These are phyloP conservation scores for Canna indica DNA, from an alignment of 176 grass and related monocot genomes.

Conservation along the genomic window DNA sequence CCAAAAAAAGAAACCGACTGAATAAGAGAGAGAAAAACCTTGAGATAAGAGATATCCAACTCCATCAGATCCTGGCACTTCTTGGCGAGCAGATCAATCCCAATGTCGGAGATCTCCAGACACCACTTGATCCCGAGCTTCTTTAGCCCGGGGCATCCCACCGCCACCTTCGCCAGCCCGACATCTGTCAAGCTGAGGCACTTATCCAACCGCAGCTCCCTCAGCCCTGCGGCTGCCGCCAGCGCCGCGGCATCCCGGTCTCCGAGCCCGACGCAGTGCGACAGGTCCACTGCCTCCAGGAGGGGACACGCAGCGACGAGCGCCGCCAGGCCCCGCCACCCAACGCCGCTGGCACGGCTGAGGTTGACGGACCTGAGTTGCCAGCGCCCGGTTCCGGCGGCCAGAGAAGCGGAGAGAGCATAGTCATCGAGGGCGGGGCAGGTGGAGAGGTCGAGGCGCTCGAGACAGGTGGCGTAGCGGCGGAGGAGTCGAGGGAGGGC, in stretches of 20 bases:
- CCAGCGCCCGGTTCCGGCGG: constrained; percentile 8
- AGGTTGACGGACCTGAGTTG: constrained; percentile 41
- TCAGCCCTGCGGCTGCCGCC: constrained; percentile 34
- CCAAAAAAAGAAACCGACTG: no score
- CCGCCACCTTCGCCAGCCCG: constrained; percentile 79
- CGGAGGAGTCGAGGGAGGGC: constrained; percentile 52
- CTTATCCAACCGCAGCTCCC: constrained; percentile 63
- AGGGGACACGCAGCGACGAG: constrained; percentile 50
- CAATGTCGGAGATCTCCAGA: constrained; percentile 81
- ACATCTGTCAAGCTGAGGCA: constrained; percentile 79
- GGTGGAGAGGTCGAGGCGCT: constrained; percentile 63
- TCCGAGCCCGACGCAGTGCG: constrained; percentile 67
- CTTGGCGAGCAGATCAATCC: constrained; percentile 78
- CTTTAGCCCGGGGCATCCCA: constrained; percentile 60
- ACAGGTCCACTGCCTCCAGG: constrained; percentile 74
- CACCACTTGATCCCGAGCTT: constrained; percentile 89
- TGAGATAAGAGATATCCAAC: constrained; percentile 79
- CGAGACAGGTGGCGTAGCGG: constrained; percentile 31
- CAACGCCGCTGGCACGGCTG: constrained; percentile 53
- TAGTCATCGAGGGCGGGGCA: constrained; percentile 72
- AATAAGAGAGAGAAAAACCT: constrained; percentile 44
- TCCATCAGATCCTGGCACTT: constrained; percentile 63
- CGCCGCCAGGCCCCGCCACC: constrained; percentile 69
- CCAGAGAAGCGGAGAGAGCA: constrained; percentile 33
- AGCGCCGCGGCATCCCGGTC: constrained; percentile 63